Base-by-base conservation (phyloP, 768 basidiomycete genomes). In the Panaeolus cyanescens region DNA sequence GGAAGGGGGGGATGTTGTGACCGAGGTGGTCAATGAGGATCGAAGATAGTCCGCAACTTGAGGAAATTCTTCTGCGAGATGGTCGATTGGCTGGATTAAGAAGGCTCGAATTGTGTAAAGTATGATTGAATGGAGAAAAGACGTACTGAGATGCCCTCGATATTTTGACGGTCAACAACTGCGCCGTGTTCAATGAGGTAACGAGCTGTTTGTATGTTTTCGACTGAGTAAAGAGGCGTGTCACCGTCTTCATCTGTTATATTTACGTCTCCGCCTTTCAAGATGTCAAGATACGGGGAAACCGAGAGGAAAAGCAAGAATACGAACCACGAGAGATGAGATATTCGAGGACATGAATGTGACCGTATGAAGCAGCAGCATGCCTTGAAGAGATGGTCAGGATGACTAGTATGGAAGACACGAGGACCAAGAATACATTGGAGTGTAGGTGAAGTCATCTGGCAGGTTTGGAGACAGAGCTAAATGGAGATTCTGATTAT, bases 281-380 rank as follows among this genome's bases (percentile, higher is more conserved):
- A n/a, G 59, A 55, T 58, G 5, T 19, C 36, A 40, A 62, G 61
- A 58, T 55, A 19, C 62, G 55, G 34, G 55, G 58, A 37, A 33
- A 60, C 56, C 54, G 63, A 40, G 34, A 39, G 53, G 57, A 63
- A 54, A 36, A 54, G 55, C 55, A 10, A 20, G 22, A 36, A 60
- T 30, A 57, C 56, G 56, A 54, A 89, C 92, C 92, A 71, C 80
- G 80, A 13, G 86, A 84, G 59, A 95, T 78, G 59, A 97, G 85
- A 75, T 93, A 96, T 13, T 86, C 81, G 32, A 97, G 77, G 39
- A 95, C 72, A 53, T 89, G 75, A 8, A 91, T 71, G 31, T 95
- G 95, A 17, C 87, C 92, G 69, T 96, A 97, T 1, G 95, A 96
- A 1, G 95, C 95, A 13, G 95, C 95, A 17, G 95, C 95, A 75